Conservation (phyloP, 2,329 filamentous ascomycete species). For the Fusarium annulatum region DNA sequence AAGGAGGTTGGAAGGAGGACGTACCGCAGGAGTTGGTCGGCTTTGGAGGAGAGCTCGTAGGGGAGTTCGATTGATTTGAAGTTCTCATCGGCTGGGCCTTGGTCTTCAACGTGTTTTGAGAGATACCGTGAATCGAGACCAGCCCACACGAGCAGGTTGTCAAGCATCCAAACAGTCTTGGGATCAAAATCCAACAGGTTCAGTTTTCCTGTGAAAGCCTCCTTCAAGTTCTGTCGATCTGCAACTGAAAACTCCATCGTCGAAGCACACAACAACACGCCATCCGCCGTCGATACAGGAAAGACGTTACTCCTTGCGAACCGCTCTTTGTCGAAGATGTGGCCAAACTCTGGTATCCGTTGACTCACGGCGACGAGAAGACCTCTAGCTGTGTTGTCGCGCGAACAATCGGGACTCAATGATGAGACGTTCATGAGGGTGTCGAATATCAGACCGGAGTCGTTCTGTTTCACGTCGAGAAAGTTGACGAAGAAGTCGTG, state of each 20-base stretch:
- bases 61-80: conserved; percentile 33
- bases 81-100: conserved; percentile 6
- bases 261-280: conserved; percentile 32
- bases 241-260: conserved; percentile 38
- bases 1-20: fast-evolving
- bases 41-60: conserved; percentile 32
- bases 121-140: conserved; percentile 37
- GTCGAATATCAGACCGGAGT: conserved; percentile 33
- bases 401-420: conserved; percentile 21
- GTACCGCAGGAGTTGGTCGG: conserved; percentile 34
- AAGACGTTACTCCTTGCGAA: conserved; percentile 30
- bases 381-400: conserved; percentile 28
- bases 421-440: conserved; percentile 30
- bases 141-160: conserved; percentile 34
- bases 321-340: conserved; percentile 31
- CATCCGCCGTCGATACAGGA: conserved; percentile 23
- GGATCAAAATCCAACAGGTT: conserved; percentile 36
- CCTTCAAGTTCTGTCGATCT: conserved; percentile 30
- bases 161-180: conserved; percentile 34
- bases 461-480: conserved; percentile 26
- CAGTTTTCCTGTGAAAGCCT: conserved; percentile 31
- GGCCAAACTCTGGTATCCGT: conserved; percentile 31
- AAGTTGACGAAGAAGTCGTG: conserved; percentile 39
- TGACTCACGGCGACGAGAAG: conserved; percentile 31
- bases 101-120: conserved; percentile 31